Conservation (phyloP, 1,284 basidiomycete species). For the Papiliotrema nemorosa region DNA sequence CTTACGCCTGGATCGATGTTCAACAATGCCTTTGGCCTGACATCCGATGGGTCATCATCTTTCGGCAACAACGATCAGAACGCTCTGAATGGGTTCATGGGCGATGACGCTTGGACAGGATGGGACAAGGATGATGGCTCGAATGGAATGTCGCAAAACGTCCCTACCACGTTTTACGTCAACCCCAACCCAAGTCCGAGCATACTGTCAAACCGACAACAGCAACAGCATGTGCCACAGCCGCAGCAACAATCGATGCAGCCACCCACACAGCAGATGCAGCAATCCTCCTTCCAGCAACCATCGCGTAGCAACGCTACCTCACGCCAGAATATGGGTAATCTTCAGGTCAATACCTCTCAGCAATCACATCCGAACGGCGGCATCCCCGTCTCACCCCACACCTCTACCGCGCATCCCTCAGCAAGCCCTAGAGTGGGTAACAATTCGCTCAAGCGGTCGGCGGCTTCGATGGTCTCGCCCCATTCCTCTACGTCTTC, state of each 20-base stretch:
- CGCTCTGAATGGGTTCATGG: constrained; percentile 23
- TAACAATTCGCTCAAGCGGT: too few species aligned
- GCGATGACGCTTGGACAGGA: constrained; percentile 9
- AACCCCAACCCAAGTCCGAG: constrained; percentile 24
- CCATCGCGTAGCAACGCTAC: neutral
- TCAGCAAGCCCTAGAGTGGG: neutral
- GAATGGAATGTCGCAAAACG: constrained; percentile 1
- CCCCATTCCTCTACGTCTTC: constrained; percentile 9
- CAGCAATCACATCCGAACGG: too few species aligned
- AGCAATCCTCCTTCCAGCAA: neutral
- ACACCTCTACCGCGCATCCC: neutral
- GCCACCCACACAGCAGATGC: neutral
- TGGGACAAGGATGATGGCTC: constrained; percentile 10
- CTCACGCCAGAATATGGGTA: neutral
- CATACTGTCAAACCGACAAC: constrained; percentile 1
- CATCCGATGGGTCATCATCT: neutral
- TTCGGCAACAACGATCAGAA: constrained; percentile 6
- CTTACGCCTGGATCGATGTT: constrained; percentile 25
- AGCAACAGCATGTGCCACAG: neutral
- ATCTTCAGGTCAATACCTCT: neutral
- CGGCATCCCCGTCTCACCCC: neutral
- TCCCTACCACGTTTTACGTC: constrained; percentile 22
- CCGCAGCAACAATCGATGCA: neutral
- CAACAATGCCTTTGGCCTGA: constrained; percentile 12
- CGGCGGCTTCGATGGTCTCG: neutral